These are phyloP conservation scores for Gossypium raimondii DNA, from an alignment of 345 rosid genomes.

Conservation along the genomic window DNA sequence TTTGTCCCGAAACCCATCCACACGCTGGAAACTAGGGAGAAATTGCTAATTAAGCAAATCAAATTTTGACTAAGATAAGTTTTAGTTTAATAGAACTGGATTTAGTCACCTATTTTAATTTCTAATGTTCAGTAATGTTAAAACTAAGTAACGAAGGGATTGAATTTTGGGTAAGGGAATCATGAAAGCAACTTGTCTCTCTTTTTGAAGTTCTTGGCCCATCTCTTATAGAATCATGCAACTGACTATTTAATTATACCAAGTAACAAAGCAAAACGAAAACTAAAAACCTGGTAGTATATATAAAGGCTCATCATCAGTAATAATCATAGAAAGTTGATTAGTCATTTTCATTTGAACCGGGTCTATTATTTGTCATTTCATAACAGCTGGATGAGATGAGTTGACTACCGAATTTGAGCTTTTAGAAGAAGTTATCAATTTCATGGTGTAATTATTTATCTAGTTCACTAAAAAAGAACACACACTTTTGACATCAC, in stretches of 20 bases:
- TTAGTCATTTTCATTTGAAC: slow-evolving; percentile 1
- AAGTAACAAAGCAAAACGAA: background rate
- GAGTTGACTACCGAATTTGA: background rate
- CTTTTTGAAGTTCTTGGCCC: background rate
- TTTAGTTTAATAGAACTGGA: background rate
- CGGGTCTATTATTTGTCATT: background rate
- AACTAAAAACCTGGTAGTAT: background rate
- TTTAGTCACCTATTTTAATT: background rate
- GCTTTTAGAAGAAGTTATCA: background rate
- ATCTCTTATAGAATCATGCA: background rate
- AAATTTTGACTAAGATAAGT: background rate
- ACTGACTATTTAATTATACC: too few species aligned
- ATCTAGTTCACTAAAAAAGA: background rate
- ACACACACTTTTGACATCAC: background rate
- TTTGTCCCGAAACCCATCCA: background rate
- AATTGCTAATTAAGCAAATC: background rate
- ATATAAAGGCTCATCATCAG: background rate
- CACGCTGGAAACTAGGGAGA: slow-evolving; percentile 4
- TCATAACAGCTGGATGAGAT: background rate
- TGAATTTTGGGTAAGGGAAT: background rate
- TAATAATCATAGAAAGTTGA: background rate
- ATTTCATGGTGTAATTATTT: background rate
- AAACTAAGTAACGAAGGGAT: background rate
- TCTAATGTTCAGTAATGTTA: background rate
- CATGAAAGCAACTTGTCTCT: background rate